Evolutionary conservation across 495 filamentous ascomycete genomes (phyloP).

Genomic region (Penicillium goetzii): DNA sequence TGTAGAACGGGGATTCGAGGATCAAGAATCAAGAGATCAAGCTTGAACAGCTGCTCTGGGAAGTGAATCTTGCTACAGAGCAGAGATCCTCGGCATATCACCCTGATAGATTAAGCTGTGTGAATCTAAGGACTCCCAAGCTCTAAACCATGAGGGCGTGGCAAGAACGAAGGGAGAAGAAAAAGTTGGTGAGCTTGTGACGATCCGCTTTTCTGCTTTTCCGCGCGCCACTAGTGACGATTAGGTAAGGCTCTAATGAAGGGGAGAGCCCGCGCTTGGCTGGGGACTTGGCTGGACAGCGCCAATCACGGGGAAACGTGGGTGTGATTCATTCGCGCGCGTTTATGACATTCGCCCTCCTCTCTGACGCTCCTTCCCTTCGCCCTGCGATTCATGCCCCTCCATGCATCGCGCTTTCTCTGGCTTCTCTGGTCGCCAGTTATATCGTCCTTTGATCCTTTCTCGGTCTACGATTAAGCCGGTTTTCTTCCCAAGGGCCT

Average conservation of each 20-base stretch:
- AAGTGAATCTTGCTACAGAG: neutral
- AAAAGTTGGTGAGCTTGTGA: conserved; percentile 19
- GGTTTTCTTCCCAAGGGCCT: neutral
- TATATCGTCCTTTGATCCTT: conserved; percentile 15
- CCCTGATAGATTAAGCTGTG: neutral
- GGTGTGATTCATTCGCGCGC: conserved; percentile 8
- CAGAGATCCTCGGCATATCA: conserved; percentile 10
- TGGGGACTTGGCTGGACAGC: conserved; percentile 4
- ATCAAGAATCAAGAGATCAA: conserved; percentile 5
- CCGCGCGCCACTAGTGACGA: conserved; percentile 20
- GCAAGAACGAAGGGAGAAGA: conserved; percentile 11
- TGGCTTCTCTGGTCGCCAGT: conserved; percentile 9
- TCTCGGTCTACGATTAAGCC: conserved; percentile 9
- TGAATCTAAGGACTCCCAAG: neutral
- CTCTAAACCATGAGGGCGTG: conserved; percentile 8
- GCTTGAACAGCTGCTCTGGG: conserved; percentile 1
- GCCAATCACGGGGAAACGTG: conserved; percentile 22
- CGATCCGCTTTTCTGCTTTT: conserved; percentile 10
- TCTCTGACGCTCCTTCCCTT: neutral
- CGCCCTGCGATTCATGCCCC: neutral
- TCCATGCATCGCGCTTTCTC: conserved; percentile 27
- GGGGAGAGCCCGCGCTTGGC: neutral
- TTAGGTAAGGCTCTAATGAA: conserved; percentile 30
- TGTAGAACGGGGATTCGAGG: conserved; percentile 14
- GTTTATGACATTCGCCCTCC: neutral